phyloP scores from a whole-genome alignment of 768 basidiomycete genomes.

The Russula foetens region DNA sequence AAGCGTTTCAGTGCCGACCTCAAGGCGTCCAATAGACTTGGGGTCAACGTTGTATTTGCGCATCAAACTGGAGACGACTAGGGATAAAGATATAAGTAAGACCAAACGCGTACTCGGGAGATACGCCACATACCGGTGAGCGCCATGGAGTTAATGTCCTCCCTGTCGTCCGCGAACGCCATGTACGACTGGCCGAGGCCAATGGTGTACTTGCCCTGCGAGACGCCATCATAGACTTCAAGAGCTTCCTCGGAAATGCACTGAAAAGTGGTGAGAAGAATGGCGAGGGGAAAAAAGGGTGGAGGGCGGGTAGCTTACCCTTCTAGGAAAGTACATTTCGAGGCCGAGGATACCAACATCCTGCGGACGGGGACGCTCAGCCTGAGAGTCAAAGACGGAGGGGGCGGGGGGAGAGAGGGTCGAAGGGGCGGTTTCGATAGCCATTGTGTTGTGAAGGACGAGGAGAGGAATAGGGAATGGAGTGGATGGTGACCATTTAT shows the following conservation, averaged over 20 bases:
- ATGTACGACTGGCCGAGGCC: slow-evolving; percentile 97
- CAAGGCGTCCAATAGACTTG: slow-evolving; percentile 91
- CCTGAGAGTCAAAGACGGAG: slow-evolving; percentile 18
- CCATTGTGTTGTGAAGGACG: slow-evolving; percentile 15
- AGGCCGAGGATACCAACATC: slow-evolving; percentile 22
- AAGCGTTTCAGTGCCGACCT: slow-evolving; percentile 98
- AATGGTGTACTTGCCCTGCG: slow-evolving; percentile 95
- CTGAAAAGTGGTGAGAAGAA: slow-evolving; percentile 30
- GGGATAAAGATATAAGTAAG: neutral
- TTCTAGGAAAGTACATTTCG: slow-evolving; percentile 21
- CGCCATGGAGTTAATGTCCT: slow-evolving; percentile 98
- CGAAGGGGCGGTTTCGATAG: slow-evolving; percentile 14
- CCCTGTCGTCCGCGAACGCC: slow-evolving; percentile 97
- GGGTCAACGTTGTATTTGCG: slow-evolving; percentile 96
- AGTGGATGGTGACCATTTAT: neutral
- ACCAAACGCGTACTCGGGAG: slow-evolving; percentile 6
- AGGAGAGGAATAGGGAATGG: neutral
- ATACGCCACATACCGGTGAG: slow-evolving; percentile 62
- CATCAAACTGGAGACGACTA: slow-evolving; percentile 83
- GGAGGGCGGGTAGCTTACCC: neutral
- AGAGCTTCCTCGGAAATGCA: slow-evolving; percentile 95
- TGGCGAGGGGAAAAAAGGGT: neutral
- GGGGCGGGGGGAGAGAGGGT: neutral
- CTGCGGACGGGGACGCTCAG: slow-evolving; percentile 18
- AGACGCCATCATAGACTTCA: slow-evolving; percentile 18